Base-by-base conservation (phyloP, 2,329 filamentous ascomycete species). In the Periconia sp. region DNA sequence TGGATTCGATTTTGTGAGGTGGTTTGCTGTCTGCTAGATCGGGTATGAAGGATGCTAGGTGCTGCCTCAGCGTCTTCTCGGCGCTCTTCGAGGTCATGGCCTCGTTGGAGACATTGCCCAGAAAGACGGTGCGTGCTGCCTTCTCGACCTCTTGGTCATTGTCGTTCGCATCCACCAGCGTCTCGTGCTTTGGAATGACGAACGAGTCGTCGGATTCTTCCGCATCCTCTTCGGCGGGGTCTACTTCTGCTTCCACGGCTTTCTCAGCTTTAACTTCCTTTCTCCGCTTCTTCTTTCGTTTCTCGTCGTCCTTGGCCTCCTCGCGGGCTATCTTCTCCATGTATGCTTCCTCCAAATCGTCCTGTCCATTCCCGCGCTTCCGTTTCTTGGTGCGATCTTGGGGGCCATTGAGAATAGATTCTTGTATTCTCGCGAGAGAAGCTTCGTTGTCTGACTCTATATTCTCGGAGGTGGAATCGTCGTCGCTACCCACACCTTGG, bases 81-180 rank as follows among this genome's bases (percentile, higher is more conserved):
- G 85, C 86, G 2, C 84, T 73, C 64, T 95, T 95, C 19, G 88
- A 91, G 35, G 84, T 88, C 61, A 97, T 89, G 29, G 89, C 90
- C 38, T 86, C 78, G 16, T 82, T 86, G 11, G 91, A 91, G 32
- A 99, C 89, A 63, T 99, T 99, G 61, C 88, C 88, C 10, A 99
- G 77, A 73, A 97, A 99, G 29, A 97, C 84, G 5, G 94, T 99
- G 43, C 94, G 87, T 44, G 83, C 82, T 7, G 92, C 88, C 74
- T 95, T 96, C 44, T 95, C 89, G 2, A 95, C 60, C 52, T 95
- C 88, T 16, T 76, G 59, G 37, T 69, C 66, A 37, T 70, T 72
- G 28, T 65, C 63, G 11, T 59, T 56, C 46, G 73, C 46, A 56
- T 61, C 54, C 50, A 72, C 48, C 55, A 73, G 33, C 57, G 74